phyloP scores from a whole-genome alignment of 257 asterid species.

The Plantago major region DNA sequence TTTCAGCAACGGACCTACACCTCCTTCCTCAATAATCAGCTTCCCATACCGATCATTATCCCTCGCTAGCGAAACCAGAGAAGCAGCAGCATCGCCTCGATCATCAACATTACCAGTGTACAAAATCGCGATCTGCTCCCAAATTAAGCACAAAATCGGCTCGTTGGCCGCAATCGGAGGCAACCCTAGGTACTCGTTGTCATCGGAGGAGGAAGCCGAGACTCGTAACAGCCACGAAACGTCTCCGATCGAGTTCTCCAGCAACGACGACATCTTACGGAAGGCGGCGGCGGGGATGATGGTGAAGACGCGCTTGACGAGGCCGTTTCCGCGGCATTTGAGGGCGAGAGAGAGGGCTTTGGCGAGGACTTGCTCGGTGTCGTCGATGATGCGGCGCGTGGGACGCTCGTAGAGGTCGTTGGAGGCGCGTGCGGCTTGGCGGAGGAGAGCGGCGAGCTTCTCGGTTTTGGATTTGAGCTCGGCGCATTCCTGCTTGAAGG shows the following conservation, averaged over 20 bases:
- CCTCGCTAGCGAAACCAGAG: constrained; percentile 52
- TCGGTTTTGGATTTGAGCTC: constrained; percentile 22
- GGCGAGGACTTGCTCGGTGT: constrained; percentile 54
- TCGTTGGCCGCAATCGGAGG: constrained; percentile 87
- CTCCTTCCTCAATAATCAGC: constrained; percentile 74
- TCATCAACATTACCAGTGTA: constrained; percentile 52
- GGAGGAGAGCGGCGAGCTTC: constrained; percentile 17
- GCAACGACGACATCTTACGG: constrained; percentile 40
- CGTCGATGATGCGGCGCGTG: constrained; percentile 46
- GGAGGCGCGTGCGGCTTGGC: constrained; percentile 34
- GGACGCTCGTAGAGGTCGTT: constrained; percentile 43
- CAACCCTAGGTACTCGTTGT: constrained; percentile 29
- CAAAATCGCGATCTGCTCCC: constrained; percentile 65
- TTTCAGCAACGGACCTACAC: constrained; percentile 55
- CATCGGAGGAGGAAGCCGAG: constrained; percentile 25
- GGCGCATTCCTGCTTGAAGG: too few relatives aligned
- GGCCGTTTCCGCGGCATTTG: constrained; percentile 58
- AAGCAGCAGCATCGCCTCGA: constrained; percentile 62
- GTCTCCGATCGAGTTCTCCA: constrained; percentile 60
- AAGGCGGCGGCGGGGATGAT: constrained; percentile 67
- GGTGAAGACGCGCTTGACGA: constrained; percentile 40
- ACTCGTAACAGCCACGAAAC: constrained; percentile 42
- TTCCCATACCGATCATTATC: constrained; percentile 81
- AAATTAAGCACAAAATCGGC: constrained; percentile 72
- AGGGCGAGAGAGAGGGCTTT: constrained; percentile 41